Conservation (phyloP, 768 basidiomycete species). For the Russula sp. region DNA sequence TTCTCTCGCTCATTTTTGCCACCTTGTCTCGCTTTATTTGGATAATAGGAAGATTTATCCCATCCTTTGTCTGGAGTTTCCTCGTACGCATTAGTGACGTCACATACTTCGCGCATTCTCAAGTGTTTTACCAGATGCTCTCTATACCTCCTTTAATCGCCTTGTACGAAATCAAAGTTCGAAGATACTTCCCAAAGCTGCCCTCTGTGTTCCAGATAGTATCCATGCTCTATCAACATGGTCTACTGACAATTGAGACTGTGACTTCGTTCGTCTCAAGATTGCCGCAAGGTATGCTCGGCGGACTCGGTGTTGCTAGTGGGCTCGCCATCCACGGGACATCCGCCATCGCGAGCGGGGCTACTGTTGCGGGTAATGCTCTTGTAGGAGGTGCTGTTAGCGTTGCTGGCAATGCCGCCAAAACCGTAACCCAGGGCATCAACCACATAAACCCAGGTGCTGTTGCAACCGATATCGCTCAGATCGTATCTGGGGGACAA, state of each 20-base stretch:
- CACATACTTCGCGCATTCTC: background rate
- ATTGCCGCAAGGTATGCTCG: conserved; percentile 1
- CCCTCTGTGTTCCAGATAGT: conserved; percentile 4
- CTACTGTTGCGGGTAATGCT: background rate
- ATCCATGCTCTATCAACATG: conserved; percentile 7
- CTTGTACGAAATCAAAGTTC: conserved; percentile 18
- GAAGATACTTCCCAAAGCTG: background rate
- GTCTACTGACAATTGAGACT: background rate
- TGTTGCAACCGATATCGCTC: background rate
- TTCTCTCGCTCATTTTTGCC: background rate
- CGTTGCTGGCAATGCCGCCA: conserved; percentile 1
- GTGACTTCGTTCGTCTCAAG: conserved; percentile 14
- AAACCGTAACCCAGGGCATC: background rate
- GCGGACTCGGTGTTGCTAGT: background rate
- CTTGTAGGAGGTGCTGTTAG: conserved; percentile 1
- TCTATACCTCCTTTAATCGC: conserved; percentile 3
- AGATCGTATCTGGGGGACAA: background rate
- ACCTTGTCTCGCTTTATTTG: background rate
- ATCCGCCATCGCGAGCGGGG: background rate
- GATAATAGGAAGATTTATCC: conserved; percentile 6
- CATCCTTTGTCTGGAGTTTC: background rate
- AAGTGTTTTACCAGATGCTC: conserved; percentile 1
- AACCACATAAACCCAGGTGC: background rate
- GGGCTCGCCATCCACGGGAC: conserved; percentile 9
- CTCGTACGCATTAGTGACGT: background rate